These are phyloP conservation scores for Teunomyces barrocoloradensis DNA, from an alignment of 805 yeast species.

Conservation along the genomic window DNA sequence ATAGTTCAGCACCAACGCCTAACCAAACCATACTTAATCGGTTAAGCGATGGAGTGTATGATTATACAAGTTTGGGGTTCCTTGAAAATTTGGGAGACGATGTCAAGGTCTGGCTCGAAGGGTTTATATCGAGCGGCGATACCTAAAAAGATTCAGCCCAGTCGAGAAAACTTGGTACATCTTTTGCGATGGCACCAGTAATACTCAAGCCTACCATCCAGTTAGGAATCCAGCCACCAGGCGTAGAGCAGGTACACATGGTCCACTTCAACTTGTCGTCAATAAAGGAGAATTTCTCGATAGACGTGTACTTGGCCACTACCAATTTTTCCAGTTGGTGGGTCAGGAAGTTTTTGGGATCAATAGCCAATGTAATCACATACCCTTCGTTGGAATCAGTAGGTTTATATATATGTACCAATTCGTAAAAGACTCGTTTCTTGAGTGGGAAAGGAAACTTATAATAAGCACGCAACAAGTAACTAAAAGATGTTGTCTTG, in stretches of 20 bases:
- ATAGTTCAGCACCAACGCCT: slow-evolving; percentile 4
- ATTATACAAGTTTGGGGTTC: slow-evolving; percentile 34
- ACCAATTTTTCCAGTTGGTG: slow-evolving; percentile 17
- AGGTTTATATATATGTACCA: slow-evolving; percentile 26
- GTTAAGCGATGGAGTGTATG: slow-evolving; percentile 25
- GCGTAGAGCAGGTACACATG: slow-evolving; percentile 39
- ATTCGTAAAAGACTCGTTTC: slow-evolving; percentile 34
- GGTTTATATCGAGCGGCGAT: slow-evolving; percentile 19
- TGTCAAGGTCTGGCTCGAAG: slow-evolving; percentile 40
- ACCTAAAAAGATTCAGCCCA: slow-evolving; percentile 18
- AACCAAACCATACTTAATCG: slow-evolving; percentile 9
- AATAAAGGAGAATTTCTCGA: slow-evolving; percentile 28
- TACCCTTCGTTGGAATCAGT: slow-evolving; percentile 18
- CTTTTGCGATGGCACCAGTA: slow-evolving; percentile 36
- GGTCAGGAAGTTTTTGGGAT: slow-evolving; percentile 21
- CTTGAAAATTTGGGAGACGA: slow-evolving; percentile 43
- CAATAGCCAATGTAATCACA: slow-evolving; percentile 33
- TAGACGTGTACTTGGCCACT: slow-evolving; percentile 33
- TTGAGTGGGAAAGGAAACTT: slow-evolving; percentile 36
- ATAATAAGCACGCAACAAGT: slow-evolving; percentile 32
- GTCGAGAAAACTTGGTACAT: slow-evolving; percentile 37
- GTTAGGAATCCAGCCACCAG: slow-evolving; percentile 39
- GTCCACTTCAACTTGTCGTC: slow-evolving; percentile 29
- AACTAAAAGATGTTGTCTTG: slow-evolving; percentile 18
- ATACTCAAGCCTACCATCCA: slow-evolving; percentile 32